These are phyloP conservation scores for Ascoidea rubescens DNA, from an alignment of 805 yeast species.

Conservation along the genomic window DNA sequence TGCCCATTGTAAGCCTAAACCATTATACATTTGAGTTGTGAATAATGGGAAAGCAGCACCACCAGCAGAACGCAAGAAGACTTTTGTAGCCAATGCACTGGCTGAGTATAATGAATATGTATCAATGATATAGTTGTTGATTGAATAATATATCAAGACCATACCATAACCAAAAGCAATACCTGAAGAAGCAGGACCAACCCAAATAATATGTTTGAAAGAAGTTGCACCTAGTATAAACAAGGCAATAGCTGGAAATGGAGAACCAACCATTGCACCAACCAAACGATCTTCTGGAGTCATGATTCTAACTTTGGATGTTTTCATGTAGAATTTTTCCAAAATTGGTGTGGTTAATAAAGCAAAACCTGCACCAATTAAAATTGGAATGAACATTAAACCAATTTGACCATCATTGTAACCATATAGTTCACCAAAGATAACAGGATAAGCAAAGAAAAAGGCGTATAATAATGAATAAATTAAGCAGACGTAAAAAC, in stretches of 20 bases:
- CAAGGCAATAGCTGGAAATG: slow-evolving; percentile 68
- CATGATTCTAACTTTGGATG: slow-evolving; percentile 42
- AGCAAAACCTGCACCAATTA: slow-evolving; percentile 75
- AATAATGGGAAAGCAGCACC: slow-evolving; percentile 82
- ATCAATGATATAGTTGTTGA: slow-evolving; percentile 79
- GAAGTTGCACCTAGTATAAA: slow-evolving; percentile 77
- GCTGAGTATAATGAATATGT: slow-evolving; percentile 77
- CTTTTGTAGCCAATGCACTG: slow-evolving; percentile 70
- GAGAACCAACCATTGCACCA: slow-evolving; percentile 76
- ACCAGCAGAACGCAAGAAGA: slow-evolving; percentile 66
- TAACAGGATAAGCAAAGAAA: slow-evolving; percentile 91
- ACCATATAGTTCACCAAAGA: slow-evolving; percentile 64
- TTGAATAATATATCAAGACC: slow-evolving; percentile 62
- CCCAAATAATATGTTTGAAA: slow-evolving; percentile 58
- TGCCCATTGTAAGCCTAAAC: slow-evolving; percentile 69
- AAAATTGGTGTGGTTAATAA: slow-evolving; percentile 59
- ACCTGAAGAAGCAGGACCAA: slow-evolving; percentile 70
- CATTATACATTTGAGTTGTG: slow-evolving; percentile 69
- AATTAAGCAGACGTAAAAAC: slow-evolving; percentile 76
- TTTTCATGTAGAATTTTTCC: slow-evolving; percentile 43
- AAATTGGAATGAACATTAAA: slow-evolving; percentile 77
- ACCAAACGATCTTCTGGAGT: slow-evolving; percentile 69
- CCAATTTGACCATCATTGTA: slow-evolving; percentile 71
- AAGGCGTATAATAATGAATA: slow-evolving; percentile 86
- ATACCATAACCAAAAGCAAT: slow-evolving; percentile 69